Percentiles rank a stretch among this genome's conserved stretches.
These are phyloP conservation scores for Cystobasidiaceae sp. DNA, from an alignment of 1,284 basidiomycete species.

Conservation along the genomic window DNA sequence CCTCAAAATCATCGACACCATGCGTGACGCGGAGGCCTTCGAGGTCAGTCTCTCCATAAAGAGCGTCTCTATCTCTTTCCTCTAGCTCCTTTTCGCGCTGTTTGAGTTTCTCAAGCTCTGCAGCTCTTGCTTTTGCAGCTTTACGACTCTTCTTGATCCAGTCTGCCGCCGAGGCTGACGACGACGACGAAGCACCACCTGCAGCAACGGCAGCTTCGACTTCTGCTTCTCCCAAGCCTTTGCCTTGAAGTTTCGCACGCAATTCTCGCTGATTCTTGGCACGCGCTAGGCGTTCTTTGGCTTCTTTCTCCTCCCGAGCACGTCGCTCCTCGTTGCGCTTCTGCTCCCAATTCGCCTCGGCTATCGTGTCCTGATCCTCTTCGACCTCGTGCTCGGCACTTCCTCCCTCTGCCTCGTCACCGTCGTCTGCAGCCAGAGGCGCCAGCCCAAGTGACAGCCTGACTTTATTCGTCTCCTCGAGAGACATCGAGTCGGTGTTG, in stretches of 20 bases:
- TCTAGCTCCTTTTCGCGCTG: constrained; percentile 63
- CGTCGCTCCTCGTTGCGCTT: constrained; percentile 64
- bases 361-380: constrained; percentile 48
- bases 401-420: neutral
- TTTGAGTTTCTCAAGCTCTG: constrained; percentile 75
- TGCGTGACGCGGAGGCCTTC: constrained; percentile 92
- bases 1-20: constrained; percentile 81
- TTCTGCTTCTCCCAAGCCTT: constrained; percentile 78
- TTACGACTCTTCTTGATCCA: constrained; percentile 89
- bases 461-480: constrained; percentile 98
- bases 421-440: constrained; percentile 63
- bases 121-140: constrained; percentile 73
- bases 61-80: constrained; percentile 65
- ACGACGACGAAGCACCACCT: neutral
- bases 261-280: constrained; percentile 87
- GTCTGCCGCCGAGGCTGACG: constrained; percentile 31
- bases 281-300: constrained; percentile 51
- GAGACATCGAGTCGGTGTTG: constrained; percentile 66
- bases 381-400: constrained; percentile 30
- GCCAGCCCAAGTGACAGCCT: constrained; percentile 90
- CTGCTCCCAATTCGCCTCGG: constrained; percentile 76
- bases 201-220: constrained; percentile 63
- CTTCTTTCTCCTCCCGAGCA: constrained; percentile 64
- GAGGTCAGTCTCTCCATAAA: constrained; percentile 58
- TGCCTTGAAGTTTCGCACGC: constrained; percentile 78